Conservation (phyloP, 2,329 filamentous ascomycete species). For the Beauveria brongniartii region DNA sequence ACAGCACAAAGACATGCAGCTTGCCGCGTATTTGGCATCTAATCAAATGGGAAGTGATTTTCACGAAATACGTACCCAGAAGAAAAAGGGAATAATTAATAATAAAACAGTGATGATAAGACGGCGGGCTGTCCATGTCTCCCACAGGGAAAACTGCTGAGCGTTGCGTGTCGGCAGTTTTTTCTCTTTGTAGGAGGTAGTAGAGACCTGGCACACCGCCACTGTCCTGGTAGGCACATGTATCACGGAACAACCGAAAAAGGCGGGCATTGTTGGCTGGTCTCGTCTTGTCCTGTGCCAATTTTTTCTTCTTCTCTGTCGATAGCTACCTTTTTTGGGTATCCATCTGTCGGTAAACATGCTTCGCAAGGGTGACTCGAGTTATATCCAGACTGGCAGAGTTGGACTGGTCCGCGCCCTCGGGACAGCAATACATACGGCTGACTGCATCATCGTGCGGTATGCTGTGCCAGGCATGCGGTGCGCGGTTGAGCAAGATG, state of each 20-base stretch:
- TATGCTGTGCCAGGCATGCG: not conserved
- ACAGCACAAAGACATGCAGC: not conserved
- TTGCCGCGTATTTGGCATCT: not conserved
- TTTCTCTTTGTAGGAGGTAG: not conserved
- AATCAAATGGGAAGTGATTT: not conserved
- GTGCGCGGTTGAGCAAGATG: not conserved
- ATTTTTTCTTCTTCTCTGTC: not conserved
- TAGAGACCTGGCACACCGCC: not conserved
- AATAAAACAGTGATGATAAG: not conserved
- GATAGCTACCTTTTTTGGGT: not conserved
- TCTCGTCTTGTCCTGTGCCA: not conserved
- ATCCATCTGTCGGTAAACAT: not conserved
- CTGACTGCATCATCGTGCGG: conserved; percentile 4
- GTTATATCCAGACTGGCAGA: not conserved
- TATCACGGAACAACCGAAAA: not conserved
- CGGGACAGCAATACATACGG: not conserved
- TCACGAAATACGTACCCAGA: not conserved
- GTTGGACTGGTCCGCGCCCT: not conserved
- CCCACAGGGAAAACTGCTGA: not conserved
- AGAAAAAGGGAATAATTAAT: not conserved
- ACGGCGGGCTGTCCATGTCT: not conserved
- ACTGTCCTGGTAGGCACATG: not conserved
- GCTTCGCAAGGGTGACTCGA: conserved; percentile 3
- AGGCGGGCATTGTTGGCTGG: not conserved
- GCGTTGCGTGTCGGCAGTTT: conserved; percentile 4